Evolutionary conservation across 805 yeast species (phyloP).

Genomic region (Yarrowia bubula): DNA sequence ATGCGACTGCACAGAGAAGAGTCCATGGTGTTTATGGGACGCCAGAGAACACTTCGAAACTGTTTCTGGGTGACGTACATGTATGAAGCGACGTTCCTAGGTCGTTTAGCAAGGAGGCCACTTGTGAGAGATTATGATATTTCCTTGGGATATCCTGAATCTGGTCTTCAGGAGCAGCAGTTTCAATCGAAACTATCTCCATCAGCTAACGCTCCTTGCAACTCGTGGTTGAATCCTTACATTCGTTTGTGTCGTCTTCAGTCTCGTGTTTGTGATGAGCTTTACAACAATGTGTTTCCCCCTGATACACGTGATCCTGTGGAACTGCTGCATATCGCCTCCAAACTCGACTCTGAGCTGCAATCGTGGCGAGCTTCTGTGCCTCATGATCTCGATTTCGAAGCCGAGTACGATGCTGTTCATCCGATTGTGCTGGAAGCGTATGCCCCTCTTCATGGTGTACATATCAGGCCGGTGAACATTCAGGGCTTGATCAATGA

Average conservation of each 20-base stretch:
- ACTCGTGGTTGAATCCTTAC: slow-evolving; percentile 5
- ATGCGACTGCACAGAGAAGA: slow-evolving; percentile 12
- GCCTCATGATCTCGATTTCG: slow-evolving; percentile 7
- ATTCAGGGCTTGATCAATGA: slow-evolving; percentile 15
- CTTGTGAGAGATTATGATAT: slow-evolving; percentile 7
- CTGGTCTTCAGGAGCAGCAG: background rate
- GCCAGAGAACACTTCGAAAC: background rate
- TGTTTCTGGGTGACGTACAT: slow-evolving; percentile 21
- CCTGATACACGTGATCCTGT: slow-evolving; percentile 3
- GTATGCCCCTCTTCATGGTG: slow-evolving; percentile 2
- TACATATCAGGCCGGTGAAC: background rate
- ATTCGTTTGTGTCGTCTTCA: slow-evolving; percentile 1
- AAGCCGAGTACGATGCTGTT: slow-evolving; percentile 8
- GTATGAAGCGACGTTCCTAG: slow-evolving; percentile 5
- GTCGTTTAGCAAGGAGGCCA: background rate
- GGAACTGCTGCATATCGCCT: background rate
- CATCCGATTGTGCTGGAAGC: slow-evolving; percentile 6
- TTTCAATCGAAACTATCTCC: background rate
- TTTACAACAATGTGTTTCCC: background rate
- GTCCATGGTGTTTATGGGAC: background rate
- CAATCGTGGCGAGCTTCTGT: background rate
- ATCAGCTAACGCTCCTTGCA: background rate
- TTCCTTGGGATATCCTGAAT: background rate
- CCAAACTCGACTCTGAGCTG: slow-evolving; percentile 4
- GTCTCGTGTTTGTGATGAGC: background rate